Evolutionary conservation across 2,329 filamentous ascomycete species (phyloP).

Genomic region (Fusarium sp.): DNA sequence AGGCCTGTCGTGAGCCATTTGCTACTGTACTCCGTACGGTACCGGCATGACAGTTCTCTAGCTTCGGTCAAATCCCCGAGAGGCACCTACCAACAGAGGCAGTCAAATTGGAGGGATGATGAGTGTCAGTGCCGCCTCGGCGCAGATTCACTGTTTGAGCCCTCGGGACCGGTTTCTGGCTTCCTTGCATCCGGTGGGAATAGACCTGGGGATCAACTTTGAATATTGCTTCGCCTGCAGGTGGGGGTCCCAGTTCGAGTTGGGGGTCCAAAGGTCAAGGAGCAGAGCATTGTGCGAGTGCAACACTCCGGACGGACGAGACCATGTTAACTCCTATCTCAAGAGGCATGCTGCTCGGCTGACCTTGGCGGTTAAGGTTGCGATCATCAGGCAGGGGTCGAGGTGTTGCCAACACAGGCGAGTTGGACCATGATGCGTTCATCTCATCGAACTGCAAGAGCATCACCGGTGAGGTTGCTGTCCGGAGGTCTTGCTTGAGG

Average conservation of each 20-base stretch:
- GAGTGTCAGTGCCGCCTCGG: conserved; percentile 1
- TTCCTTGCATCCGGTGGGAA: conserved; percentile 12
- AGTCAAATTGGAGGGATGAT: neutral
- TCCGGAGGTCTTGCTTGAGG: neutral
- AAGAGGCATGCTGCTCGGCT: conserved; percentile 10
- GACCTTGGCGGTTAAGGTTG: conserved; percentile 11
- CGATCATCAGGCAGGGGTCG: conserved; percentile 8
- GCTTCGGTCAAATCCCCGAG: conserved; percentile 21
- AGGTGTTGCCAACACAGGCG: neutral
- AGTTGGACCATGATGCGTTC: neutral
- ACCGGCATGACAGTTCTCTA: conserved; percentile 19
- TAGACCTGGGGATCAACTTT: neutral
- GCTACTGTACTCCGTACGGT: neutral
- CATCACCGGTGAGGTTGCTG: neutral
- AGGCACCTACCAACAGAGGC: neutral
- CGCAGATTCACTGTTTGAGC: conserved; percentile 9
- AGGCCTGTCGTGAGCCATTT: conserved; percentile 18
- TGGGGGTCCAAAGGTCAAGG: conserved; percentile 7
- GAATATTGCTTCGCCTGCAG: conserved; percentile 25
- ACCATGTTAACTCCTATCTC: conserved; percentile 28
- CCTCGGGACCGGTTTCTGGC: neutral
- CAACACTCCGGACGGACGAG: conserved; percentile 2
- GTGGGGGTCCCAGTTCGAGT: conserved; percentile 18
- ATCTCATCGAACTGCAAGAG: conserved; percentile 2
- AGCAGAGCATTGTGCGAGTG: neutral